Conservation (phyloP, 1,284 basidiomycete species). For the Rhodotorula glutinis region DNA sequence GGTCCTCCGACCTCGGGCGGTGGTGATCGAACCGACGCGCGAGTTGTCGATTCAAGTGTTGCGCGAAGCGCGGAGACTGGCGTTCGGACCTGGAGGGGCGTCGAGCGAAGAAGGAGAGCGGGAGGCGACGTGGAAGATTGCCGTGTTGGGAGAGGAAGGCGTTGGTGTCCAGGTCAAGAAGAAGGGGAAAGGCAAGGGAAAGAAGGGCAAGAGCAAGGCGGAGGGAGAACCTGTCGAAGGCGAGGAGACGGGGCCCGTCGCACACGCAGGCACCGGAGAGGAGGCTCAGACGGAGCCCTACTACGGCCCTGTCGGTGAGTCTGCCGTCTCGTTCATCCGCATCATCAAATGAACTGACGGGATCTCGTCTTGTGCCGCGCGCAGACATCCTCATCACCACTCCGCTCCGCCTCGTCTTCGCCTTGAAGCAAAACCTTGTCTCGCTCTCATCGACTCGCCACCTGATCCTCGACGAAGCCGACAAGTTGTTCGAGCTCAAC, state of each 20-base stretch:
- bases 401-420: slow-evolving; percentile 69
- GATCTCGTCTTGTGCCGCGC: neutral
- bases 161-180: slow-evolving; percentile 44
- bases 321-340: too few relatives aligned
- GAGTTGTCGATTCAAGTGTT: slow-evolving; percentile 96
- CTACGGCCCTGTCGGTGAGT: slow-evolving; percentile 12
- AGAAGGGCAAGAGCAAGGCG: slow-evolving; percentile 28
- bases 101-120: neutral
- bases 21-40: slow-evolving; percentile 86
- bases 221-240: too few relatives aligned
- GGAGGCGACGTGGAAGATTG: slow-evolving; percentile 76
- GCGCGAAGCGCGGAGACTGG: slow-evolving; percentile 81
- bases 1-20: slow-evolving; percentile 45
- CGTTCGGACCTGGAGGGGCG: slow-evolving; percentile 48
- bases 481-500: slow-evolving; percentile 71
- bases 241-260: slow-evolving; percentile 2
- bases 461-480: slow-evolving; percentile 80
- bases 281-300: neutral
- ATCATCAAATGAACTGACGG: too few relatives aligned
- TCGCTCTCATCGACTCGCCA: slow-evolving; percentile 63
- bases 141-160: slow-evolving; percentile 68
- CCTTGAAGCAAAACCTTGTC: slow-evolving; percentile 60
- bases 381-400: slow-evolving; percentile 77
- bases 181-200: slow-evolving; percentile 44
- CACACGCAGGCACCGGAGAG: too few relatives aligned